A percentile compares a stretch with the other conserved stretches of the same genome.
phyloP scores from a whole-genome alignment of 2,329 filamentous ascomycete species.

The Sporothrix brasiliensis region DNA sequence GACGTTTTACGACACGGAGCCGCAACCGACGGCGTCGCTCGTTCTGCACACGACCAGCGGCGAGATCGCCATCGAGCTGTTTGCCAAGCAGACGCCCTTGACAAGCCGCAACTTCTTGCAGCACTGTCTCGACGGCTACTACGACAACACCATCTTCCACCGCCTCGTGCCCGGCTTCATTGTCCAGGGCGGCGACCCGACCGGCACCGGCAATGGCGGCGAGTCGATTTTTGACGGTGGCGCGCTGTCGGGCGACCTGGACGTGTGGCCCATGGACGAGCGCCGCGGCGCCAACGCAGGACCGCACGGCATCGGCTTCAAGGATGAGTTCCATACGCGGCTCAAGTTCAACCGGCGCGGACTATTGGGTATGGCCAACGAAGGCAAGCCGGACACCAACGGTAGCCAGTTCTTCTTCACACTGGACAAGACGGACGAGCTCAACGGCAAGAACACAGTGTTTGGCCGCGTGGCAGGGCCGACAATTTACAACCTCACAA shows the following conservation, averaged over 20 bases:
- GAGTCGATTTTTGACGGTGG: slow-evolving; percentile 90
- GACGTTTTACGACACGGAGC: slow-evolving; percentile 89
- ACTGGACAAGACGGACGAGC: slow-evolving; percentile 77
- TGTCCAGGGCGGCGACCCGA: slow-evolving; percentile 91
- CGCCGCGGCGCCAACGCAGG: slow-evolving; percentile 64
- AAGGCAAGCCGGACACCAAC: slow-evolving; percentile 75
- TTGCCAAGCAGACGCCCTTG: slow-evolving; percentile 90
- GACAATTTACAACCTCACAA: slow-evolving; percentile 93
- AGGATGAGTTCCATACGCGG: slow-evolving; percentile 88
- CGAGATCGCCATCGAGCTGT: slow-evolving; percentile 88
- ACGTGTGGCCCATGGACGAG: slow-evolving; percentile 71
- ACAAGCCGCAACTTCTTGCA: slow-evolving; percentile 95
- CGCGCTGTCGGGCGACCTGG: slow-evolving; percentile 70
- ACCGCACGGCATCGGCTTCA: slow-evolving; percentile 62
- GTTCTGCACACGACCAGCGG: slow-evolving; percentile 88
- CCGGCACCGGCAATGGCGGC: slow-evolving; percentile 86
- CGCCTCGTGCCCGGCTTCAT: slow-evolving; percentile 90
- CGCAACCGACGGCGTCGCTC: slow-evolving; percentile 88
- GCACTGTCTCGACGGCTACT: slow-evolving; percentile 92
- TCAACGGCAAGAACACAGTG: slow-evolving; percentile 87
- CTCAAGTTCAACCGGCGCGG: slow-evolving; percentile 92
- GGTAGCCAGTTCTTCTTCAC: slow-evolving; percentile 98
- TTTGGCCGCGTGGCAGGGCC: slow-evolving; percentile 92
- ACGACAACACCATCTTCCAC: slow-evolving; percentile 91
- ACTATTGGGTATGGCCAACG: slow-evolving; percentile 94